Evolutionary conservation across 176 grass and related monocot species (phyloP).

Genomic region (Oryza punctata): DNA sequence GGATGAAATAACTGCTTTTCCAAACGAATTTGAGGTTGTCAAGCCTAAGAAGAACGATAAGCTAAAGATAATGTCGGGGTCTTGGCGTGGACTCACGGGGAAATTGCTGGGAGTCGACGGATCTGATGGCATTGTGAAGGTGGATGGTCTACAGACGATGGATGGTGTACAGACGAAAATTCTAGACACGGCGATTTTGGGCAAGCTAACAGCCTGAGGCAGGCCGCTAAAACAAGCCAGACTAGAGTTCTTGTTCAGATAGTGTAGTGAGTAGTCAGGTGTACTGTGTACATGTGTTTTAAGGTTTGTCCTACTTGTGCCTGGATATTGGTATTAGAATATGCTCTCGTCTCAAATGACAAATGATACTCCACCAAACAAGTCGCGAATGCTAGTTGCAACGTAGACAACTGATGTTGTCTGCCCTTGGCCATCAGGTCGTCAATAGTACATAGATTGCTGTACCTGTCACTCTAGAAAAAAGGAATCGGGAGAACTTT

Average conservation of each 20-base stretch:
- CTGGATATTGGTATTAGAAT: no score
- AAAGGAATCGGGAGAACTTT: background rate
- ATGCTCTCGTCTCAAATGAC: no score
- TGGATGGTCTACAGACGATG: constrained; percentile 35
- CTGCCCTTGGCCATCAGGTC: background rate
- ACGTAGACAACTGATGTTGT: no score
- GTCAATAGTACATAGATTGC: background rate
- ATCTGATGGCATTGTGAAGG: constrained; percentile 72
- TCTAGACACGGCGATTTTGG: constrained; percentile 71
- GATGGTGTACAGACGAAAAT: constrained; percentile 51
- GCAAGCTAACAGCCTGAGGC: constrained; percentile 52
- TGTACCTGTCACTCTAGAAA: background rate
- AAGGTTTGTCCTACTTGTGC: no score
- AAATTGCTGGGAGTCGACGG: constrained; percentile 71
- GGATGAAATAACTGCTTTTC: constrained; percentile 43
- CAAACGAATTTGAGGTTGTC: constrained; percentile 68
- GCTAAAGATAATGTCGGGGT: constrained; percentile 70
- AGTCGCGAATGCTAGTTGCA: no score
- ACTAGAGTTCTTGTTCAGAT: no score
- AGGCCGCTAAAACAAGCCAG: no score
- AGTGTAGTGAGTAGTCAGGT: no score
- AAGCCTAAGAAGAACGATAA: constrained; percentile 73
- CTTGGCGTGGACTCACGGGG: constrained; percentile 47
- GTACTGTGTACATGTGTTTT: no score
- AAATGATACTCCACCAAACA: no score